Evolutionary conservation across 2,329 filamentous ascomycete species (phyloP).

Genomic region (Trichophyton benhamiae): DNA sequence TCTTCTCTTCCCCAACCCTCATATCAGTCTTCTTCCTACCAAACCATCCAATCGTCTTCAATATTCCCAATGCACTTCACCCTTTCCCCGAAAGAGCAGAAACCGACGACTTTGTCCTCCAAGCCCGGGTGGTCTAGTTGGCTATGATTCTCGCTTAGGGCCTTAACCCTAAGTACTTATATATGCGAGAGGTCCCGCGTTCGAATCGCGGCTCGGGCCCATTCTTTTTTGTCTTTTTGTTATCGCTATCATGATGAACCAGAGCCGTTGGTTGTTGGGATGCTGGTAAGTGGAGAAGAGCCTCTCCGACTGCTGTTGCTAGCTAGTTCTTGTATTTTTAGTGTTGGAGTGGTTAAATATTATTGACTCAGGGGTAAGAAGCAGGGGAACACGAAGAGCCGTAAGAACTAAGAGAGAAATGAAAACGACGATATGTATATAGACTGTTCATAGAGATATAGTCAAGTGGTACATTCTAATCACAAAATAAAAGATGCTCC

Average conservation of each 20-base stretch:
- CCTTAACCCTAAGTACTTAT: slow-evolving; percentile 3
- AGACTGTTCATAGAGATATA: background rate
- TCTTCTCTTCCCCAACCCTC: background rate
- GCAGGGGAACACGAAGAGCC: background rate
- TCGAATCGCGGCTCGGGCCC: slow-evolving; percentile 6
- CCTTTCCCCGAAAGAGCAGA: background rate
- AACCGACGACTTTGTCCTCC: background rate
- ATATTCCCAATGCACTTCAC: too few relatives aligned
- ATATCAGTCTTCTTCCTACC: background rate
- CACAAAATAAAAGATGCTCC: background rate
- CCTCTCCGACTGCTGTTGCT: background rate
- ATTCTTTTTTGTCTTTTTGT: background rate
- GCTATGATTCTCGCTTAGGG: slow-evolving; percentile 7
- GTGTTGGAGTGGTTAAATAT: background rate
- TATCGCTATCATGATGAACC: background rate
- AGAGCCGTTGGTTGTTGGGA: background rate
- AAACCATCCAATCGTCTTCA: too few relatives aligned
- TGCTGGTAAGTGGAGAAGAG: background rate
- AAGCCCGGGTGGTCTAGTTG: slow-evolving; percentile 6
- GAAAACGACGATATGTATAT: background rate
- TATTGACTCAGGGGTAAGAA: background rate
- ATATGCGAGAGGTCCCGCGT: slow-evolving; percentile 7
- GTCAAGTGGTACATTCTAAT: background rate
- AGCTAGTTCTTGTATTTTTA: background rate
- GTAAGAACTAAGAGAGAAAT: background rate